Percentiles rank a stretch among this genome's conserved stretches.
These are phyloP conservation scores for Puccinia hordei DNA, from an alignment of 1,284 basidiomycete species.

Conservation along the genomic window DNA sequence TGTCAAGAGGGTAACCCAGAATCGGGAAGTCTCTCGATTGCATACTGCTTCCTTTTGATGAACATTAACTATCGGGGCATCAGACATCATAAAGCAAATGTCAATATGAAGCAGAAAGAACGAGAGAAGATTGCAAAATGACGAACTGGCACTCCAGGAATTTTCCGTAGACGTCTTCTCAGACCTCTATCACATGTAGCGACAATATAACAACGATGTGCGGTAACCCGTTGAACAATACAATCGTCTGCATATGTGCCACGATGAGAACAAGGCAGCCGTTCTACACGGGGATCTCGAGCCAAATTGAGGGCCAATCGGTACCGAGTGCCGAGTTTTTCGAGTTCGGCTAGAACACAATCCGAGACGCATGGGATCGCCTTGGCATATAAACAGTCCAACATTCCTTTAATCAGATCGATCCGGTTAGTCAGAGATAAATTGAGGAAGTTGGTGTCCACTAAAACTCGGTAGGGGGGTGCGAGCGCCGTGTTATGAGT, in stretches of 20 bases:
- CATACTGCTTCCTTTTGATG: slow-evolving; percentile 83
- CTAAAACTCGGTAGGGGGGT: slow-evolving; percentile 93
- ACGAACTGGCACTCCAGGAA: slow-evolving; percentile 77
- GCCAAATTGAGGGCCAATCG: slow-evolving; percentile 94
- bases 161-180: slow-evolving; percentile 83
- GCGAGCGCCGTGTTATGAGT: slow-evolving; percentile 94
- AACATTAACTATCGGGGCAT: slow-evolving; percentile 72
- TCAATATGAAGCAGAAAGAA: background rate
- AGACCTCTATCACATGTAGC: slow-evolving; percentile 97
- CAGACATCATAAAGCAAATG: background rate
- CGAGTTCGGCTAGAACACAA: slow-evolving; percentile 95
- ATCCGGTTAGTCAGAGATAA: slow-evolving; percentile 97
- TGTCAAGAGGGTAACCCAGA: slow-evolving; percentile 70
- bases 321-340: slow-evolving; percentile 95
- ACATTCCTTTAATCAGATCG: slow-evolving; percentile 95
- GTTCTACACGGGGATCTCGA: slow-evolving; percentile 93
- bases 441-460: slow-evolving; percentile 99
- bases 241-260: slow-evolving; percentile 99
- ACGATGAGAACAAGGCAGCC: slow-evolving; percentile 83
- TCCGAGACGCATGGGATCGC: slow-evolving; percentile 98
- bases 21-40: slow-evolving; percentile 89
- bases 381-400: slow-evolving; percentile 99
- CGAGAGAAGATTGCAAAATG: background rate
- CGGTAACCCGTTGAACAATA: slow-evolving; percentile 87
- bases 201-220: slow-evolving; percentile 95